phyloP scores from a whole-genome alignment of 176 grass and related monocot genomes.

The Cocos nucifera region DNA sequence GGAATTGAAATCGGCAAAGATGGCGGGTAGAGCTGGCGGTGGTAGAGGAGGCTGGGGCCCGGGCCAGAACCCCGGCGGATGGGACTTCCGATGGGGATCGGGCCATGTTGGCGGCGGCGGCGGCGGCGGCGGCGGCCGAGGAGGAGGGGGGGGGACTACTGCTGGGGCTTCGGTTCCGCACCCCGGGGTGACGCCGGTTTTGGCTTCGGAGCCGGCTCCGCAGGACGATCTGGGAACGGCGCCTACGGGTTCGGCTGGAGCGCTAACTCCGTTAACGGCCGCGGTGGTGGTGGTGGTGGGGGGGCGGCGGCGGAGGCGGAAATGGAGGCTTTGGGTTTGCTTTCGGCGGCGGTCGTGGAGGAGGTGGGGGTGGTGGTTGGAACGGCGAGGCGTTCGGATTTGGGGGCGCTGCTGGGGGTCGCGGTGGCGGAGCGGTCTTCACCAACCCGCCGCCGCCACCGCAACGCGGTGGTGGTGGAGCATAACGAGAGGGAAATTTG shows the following conservation, averaged over 20 bases:
- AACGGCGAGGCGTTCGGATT: not conserved
- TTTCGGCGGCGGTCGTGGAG: not conserved
- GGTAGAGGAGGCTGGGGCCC: not conserved
- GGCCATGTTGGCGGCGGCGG: not conserved
- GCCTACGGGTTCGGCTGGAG: not conserved
- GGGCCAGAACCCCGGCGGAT: not conserved
- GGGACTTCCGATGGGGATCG: conserved; percentile 1
- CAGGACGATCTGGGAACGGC: not conserved
- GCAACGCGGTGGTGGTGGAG: not conserved
- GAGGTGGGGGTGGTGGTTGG: not conserved
- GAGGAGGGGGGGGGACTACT: not conserved
- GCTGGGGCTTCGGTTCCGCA: not conserved
- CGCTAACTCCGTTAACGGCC: not conserved
- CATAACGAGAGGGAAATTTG: not conserved
- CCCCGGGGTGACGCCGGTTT: conserved; percentile 6
- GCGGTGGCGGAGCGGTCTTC: not conserved
- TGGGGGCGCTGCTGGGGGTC: not conserved
- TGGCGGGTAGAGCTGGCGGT: not conserved
- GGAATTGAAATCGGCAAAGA: not conserved
- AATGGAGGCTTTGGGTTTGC: not conserved
- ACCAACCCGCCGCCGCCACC: not conserved
- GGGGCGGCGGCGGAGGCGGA: not conserved
- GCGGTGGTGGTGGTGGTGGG: not conserved
- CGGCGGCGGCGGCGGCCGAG: not conserved
- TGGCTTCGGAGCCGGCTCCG: not conserved